Evolutionary conservation across 2,329 filamentous ascomycete species (phyloP), one percentile per base, ranked within the genome.

Genomic region (Talaromyces sp.): DNA sequence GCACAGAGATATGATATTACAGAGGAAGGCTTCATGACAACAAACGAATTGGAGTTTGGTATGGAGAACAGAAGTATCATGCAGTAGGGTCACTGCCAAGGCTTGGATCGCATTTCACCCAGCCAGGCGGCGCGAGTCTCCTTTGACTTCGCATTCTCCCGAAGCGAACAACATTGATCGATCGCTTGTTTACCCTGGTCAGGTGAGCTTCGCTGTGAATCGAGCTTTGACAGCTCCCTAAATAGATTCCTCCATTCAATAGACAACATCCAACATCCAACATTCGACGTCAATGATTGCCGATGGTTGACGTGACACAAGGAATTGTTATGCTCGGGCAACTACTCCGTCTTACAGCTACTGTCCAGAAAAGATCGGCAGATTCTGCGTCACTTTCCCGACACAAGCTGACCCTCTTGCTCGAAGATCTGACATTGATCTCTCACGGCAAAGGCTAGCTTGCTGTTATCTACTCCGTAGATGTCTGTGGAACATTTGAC

Each of bases 141-240:
- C n/a, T 50, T 50, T 50, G 46, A 18, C 46, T 31, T 50, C 46
- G 46, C 46, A 50, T 31, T 50, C 46, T 31, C 46, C 46, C 46
- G 21, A 31, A 50, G 11, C n/a, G 46, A 25, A n/a, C n/a, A 50
- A 8, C 25, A 50, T 31, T 7, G 14, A 23, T 50, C 25, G 46
- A n/a, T 6, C 46, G 46, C 46, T 50, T 50, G 6, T 50, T 28
- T 50, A 50, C 3, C 46, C 44, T 48, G 46, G 46, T 50, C 46
- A 50, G 23, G 25, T 50, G 46, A 50, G 46, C 46, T n/a, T 50
- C 14, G 23, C 44, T 7, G 21, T 25, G 5, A 25, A 21, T 48
- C 21, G 44, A 5, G 23, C 21, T 7, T 46, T 28, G 44, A 3
- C 23, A 48, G 44, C 44, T 48, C 11, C n/a, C n/a, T n/a, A n/a